Percentiles rank a stretch among this genome's conserved stretches.
Conservation (phyloP, 2,329 filamentous ascomycete genomes). For the Helotiales sp. region DNA sequence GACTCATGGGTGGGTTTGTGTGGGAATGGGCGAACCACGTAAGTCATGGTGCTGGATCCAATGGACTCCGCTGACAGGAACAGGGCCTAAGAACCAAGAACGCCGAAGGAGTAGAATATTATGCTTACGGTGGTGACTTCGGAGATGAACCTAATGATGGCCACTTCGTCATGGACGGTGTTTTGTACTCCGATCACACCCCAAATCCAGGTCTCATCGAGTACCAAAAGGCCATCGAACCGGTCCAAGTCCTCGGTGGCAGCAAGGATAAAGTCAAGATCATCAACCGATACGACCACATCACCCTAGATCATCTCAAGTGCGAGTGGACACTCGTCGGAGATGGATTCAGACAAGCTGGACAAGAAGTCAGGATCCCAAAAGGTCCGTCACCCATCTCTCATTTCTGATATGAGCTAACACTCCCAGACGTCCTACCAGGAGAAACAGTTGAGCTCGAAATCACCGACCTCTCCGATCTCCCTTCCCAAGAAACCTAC, state of each 20-base stretch:
- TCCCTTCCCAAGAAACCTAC: conserved; percentile 47
- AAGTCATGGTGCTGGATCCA: not conserved
- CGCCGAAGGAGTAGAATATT: conserved; percentile 45
- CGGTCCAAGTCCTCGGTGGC: conserved; percentile 43
- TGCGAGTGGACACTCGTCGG: conserved; percentile 49
- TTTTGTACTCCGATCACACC: conserved; percentile 48
- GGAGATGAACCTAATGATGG: conserved; percentile 51
- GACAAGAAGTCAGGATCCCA: conserved; percentile 48
- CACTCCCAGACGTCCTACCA: conserved; percentile 48
- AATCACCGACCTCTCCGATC: conserved; percentile 26
- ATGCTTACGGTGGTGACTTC: conserved; percentile 53
- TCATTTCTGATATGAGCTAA: not conserved
- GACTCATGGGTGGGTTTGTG: conserved; percentile 58
- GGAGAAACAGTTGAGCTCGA: conserved; percentile 24
- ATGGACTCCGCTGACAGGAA: conserved; percentile 10
- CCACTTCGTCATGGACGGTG: conserved; percentile 51
- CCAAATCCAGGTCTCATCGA: conserved; percentile 49
- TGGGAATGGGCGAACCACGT: conserved; percentile 54
- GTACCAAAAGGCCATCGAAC: conserved; percentile 49
- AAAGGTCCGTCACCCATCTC: conserved; percentile 41
- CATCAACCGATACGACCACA: conserved; percentile 57
- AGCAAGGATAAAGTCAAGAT: conserved; percentile 36
- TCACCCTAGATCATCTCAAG: conserved; percentile 55
- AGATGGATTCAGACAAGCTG: conserved; percentile 21
- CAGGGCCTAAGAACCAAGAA: conserved; percentile 46